Evolutionary conservation across 2,329 filamentous ascomycete genomes (phyloP).

Genomic region (Thyridium curvatum): DNA sequence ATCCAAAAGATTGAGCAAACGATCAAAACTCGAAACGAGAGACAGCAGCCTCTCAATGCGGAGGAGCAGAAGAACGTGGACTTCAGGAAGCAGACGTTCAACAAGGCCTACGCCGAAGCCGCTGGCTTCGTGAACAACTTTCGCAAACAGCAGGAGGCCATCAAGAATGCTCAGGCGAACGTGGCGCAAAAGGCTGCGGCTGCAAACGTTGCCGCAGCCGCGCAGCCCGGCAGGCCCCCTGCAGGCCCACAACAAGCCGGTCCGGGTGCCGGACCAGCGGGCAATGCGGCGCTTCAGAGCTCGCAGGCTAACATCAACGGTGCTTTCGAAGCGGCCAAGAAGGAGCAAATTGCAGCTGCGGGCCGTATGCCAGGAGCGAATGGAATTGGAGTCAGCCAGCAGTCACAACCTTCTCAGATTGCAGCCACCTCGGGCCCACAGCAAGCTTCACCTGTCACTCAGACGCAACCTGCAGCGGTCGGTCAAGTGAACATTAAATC

Average conservation of each 20-base stretch:
- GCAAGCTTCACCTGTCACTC: conserved; percentile 12
- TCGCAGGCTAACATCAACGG: conserved; percentile 33
- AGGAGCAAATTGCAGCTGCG: conserved; percentile 26
- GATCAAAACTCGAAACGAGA: conserved; percentile 33
- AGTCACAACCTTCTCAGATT: conserved; percentile 17
- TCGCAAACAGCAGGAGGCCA: conserved; percentile 34
- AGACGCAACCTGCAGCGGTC: conserved; percentile 13
- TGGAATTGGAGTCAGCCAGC: conserved; percentile 8
- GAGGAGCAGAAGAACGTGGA: conserved; percentile 41
- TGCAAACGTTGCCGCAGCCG: conserved; percentile 4
- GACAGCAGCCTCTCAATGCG: conserved; percentile 34
- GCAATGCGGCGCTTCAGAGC: conserved; percentile 20
- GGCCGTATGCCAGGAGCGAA: conserved; percentile 15
- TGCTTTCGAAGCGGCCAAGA: conserved; percentile 39
- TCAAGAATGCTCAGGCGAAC: conserved; percentile 15
- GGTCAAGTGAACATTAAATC: conserved; percentile 26
- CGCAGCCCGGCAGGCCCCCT: conserved; percentile 6
- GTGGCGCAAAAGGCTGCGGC: conserved; percentile 11
- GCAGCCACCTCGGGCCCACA: conserved; percentile 4
- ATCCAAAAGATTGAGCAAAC: conserved; percentile 34
- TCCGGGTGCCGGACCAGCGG: conserved; percentile 13
- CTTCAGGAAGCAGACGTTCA: conserved; percentile 33
- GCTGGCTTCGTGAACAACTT: conserved; percentile 41
- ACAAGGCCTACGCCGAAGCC: conserved; percentile 39
- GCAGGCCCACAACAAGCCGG: conserved; percentile 10